Base-by-base conservation (phyloP, 495 filamentous ascomycete genomes). In the Podospora pseudopauciseta region DNA sequence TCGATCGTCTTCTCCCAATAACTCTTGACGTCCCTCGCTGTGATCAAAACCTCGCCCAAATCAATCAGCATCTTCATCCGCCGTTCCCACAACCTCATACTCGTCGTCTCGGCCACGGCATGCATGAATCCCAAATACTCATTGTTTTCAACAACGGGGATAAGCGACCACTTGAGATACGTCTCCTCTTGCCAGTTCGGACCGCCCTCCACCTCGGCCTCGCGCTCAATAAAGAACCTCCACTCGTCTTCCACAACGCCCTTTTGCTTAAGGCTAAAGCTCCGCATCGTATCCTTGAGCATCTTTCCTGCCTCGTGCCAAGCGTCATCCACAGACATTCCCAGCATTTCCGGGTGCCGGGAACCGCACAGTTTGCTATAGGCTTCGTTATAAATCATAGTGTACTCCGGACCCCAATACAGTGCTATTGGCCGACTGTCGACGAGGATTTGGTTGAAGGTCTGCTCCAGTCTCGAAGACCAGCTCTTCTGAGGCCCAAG, bases 341-440 rank as follows among this genome's bases (percentile, higher is more conserved):
- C 81, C 44, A 82, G 72, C 32, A 79, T 70, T 0, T 66, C 60
- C 1, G 80, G 80, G 64, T 83, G 79, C 26, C 71, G 78, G 5
- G 71, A 68, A 13, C 77, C 79, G 30, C 78, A 75, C 2, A 83
- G 54, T 62, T 77, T 78, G 69, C 79, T 76, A 61, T 78, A 82
- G 0, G 81, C 77, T 65, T 83, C 80, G 70, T 82, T 83, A 71
- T 83, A 82, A 34, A 83, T 73, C 23, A 77, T 72, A n/a, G 66
- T 74, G 82, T 77, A 79, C 65, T 83, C 60, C 6, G 77, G 66
- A 6, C 82, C 81, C 81, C 81, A 83, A 56, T 79, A 84, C 59
- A 80, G 63, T 64, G 87, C 87, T 18, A 87, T 86, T 13, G 88
- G 88, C 70, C 89, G 85, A 39, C 88, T 88, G 71, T 84, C 85